A percentile compares a stretch with the other conserved stretches of the same genome.
Conservation (phyloP, 1,139 yeast genomes). For the Kluyveromyces sp. region DNA sequence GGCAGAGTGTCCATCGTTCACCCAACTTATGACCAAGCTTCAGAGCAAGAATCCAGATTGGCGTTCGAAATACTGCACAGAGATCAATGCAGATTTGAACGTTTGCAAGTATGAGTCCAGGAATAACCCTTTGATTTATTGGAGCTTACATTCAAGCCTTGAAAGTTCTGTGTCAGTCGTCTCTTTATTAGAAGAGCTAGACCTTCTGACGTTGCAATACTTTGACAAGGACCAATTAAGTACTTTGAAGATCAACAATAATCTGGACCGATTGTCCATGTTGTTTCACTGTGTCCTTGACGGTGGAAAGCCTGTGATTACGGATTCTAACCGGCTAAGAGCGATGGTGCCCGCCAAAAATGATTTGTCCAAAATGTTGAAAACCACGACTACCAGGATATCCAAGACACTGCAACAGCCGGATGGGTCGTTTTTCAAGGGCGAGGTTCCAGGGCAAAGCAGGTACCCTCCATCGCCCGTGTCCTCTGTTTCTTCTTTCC, state of each 20-base stretch:
- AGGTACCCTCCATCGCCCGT: conserved; percentile 4
- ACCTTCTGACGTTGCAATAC: conserved; percentile 21
- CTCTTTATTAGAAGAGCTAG: conserved; percentile 22
- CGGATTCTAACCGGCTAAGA: conserved; percentile 64
- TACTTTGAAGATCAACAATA: conserved; percentile 23
- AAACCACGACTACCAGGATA: conserved; percentile 35
- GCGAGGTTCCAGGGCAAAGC: conserved; percentile 2
- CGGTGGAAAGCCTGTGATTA: conserved; percentile 63
- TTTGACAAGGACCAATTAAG: conserved; percentile 27
- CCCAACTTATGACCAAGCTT: conserved; percentile 21
- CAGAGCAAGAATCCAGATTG: conserved; percentile 10
- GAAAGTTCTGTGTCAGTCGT: conserved; percentile 17
- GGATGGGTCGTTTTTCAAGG: conserved; percentile 2
- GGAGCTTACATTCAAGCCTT: conserved; percentile 18
- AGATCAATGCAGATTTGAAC: conserved; percentile 20
- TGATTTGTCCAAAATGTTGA: conserved; percentile 37
- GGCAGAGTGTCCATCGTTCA: conserved; percentile 25
- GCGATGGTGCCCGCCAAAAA: conserved; percentile 61
- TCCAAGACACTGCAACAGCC: conserved; percentile 19
- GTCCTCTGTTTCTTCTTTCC: conserved; percentile 3
- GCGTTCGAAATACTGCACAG: conserved; percentile 4
- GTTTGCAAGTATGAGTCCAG: conserved; percentile 20
- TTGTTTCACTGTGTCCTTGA: conserved; percentile 48
- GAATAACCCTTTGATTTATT: conserved; percentile 20
- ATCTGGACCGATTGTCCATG: conserved; percentile 26